Base-by-base conservation (phyloP, 2,329 filamentous ascomycete genomes). In the Ophiostoma fasciatum region DNA sequence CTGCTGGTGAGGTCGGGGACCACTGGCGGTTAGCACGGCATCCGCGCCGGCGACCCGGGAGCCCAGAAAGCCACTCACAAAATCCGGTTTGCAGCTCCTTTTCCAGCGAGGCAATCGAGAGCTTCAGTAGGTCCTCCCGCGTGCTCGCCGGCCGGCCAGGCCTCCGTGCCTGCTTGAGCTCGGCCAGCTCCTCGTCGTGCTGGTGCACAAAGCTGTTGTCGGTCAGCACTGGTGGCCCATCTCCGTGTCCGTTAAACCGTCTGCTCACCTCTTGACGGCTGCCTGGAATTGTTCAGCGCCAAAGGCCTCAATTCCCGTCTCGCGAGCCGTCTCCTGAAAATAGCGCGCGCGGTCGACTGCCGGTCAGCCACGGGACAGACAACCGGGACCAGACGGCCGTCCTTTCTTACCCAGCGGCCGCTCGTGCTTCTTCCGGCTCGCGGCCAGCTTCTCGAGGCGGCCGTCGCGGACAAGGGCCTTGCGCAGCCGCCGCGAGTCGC, bases 71-170 rank as follows among this genome's bases (percentile, higher is more conserved):
- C 5, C 23, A 61, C 72, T 48, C 46, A 83, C 82, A 80, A 51
- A 94, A 92, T 0, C 90, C 90, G 36, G 75, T 74, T 44, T 78
- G 70, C 46, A 82, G 82, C 61, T 98, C 90, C 47, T 79, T 79
- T 50, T 78, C 66, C 44, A 94, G 79, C 2, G 61, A 61, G 12
- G 71, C 66, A 37, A 82, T 76, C 45, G 75, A 78, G 49, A 82
- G 67, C 53, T 74, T 77, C 27, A 96, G 62, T 15, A 82, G 61
- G 46, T 87, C 82, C 54, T 94, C 84, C 41, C 73, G 77, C 17
- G 75, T 74, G 50, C 68, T 82, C 14, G 84, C 67, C 8, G 88
- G 85, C 35, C 88, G 71, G 13, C 88, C 88, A 18, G 84, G 66
- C 30, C 88, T 74, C 9, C 83, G 74, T 20, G 74, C 62, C 47